Conservation (phyloP, 2,329 filamentous ascomycete species). For the Colletotrichum spinosum region DNA sequence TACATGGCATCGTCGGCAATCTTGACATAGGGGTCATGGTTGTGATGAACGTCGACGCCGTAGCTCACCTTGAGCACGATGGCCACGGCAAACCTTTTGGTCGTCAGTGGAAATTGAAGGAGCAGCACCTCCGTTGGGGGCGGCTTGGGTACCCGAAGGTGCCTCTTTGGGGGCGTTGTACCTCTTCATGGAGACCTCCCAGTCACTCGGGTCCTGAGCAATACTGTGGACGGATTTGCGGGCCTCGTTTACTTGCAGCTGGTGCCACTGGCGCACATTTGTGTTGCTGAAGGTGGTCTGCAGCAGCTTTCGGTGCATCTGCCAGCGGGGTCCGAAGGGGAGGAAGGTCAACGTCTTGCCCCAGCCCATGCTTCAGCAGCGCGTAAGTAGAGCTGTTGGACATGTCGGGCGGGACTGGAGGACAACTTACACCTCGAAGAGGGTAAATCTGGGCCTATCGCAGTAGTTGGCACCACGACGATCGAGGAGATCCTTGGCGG, state of each 20-base stretch:
- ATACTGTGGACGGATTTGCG: slow-evolving; percentile 44
- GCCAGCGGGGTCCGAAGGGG: slow-evolving; percentile 54
- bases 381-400: slow-evolving; percentile 13
- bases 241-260: slow-evolving; percentile 47
- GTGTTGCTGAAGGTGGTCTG: slow-evolving; percentile 56
- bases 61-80: slow-evolving; percentile 48
- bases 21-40: slow-evolving; percentile 45
- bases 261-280: slow-evolving; percentile 47
- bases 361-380: slow-evolving; percentile 54
- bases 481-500: slow-evolving; percentile 57
- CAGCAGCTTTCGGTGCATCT: slow-evolving; percentile 56
- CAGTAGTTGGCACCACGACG: slow-evolving; percentile 57
- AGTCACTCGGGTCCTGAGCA: slow-evolving; percentile 37
- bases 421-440: slow-evolving; percentile 48
- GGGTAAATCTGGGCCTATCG: slow-evolving; percentile 57
- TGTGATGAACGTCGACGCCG: slow-evolving; percentile 43
- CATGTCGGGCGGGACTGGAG: not conserved
- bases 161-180: not conserved
- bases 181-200: slow-evolving; percentile 39
- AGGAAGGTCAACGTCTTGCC: slow-evolving; percentile 58
- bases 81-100: slow-evolving; percentile 44
- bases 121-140: too few species aligned
- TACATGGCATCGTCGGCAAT: slow-evolving; percentile 41
- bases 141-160: too few species aligned
- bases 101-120: slow-evolving; percentile 7